phyloP scores from a whole-genome alignment of 345 rosid species.

The Populus ilicifolia region DNA sequence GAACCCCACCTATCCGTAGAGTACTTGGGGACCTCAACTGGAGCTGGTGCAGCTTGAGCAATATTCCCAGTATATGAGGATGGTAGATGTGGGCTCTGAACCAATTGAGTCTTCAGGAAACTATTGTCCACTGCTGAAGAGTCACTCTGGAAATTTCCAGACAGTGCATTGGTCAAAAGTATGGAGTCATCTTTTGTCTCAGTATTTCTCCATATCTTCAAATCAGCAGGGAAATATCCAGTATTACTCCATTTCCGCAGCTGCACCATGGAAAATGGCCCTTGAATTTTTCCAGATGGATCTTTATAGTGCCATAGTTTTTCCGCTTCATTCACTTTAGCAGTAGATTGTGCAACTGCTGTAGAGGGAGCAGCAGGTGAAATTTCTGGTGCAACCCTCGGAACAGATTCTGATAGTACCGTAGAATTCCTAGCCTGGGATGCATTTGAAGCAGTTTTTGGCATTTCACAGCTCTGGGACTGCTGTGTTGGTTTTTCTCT shows the following conservation, averaged over 20 bases:
- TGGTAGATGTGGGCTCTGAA: constrained; percentile 15
- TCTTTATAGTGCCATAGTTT: constrained; percentile 92
- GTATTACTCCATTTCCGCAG: constrained; percentile 92
- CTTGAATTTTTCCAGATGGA: constrained; percentile 94
- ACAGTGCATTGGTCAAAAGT: constrained; percentile 69
- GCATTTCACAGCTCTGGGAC: constrained; percentile 52
- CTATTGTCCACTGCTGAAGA: constrained; percentile 33
- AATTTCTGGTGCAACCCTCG: constrained; percentile 42
- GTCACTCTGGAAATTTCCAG: constrained; percentile 61
- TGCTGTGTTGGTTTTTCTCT: constrained; percentile 57
- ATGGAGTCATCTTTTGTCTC: constrained; percentile 69
- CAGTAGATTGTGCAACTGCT: constrained; percentile 35
- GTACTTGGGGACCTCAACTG: constrained; percentile 50
- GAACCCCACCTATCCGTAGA: constrained; percentile 55
- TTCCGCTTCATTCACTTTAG: constrained; percentile 65
- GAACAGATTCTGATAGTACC: constrained; percentile 38
- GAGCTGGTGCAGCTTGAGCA: constrained; percentile 25
- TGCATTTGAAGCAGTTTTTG: constrained; percentile 44
- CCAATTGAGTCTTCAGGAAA: constrained; percentile 34
- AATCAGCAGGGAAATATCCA: constrained; percentile 82
- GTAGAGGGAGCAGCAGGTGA: constrained; percentile 35
- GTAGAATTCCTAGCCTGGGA: constrained; percentile 34
- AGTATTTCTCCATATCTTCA: constrained; percentile 71
- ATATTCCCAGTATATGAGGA: constrained; percentile 24
- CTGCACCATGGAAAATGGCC: constrained; percentile 92